These are phyloP conservation scores for Quercus suber DNA, from an alignment of 306 rosid genomes.

Conservation along the genomic window DNA sequence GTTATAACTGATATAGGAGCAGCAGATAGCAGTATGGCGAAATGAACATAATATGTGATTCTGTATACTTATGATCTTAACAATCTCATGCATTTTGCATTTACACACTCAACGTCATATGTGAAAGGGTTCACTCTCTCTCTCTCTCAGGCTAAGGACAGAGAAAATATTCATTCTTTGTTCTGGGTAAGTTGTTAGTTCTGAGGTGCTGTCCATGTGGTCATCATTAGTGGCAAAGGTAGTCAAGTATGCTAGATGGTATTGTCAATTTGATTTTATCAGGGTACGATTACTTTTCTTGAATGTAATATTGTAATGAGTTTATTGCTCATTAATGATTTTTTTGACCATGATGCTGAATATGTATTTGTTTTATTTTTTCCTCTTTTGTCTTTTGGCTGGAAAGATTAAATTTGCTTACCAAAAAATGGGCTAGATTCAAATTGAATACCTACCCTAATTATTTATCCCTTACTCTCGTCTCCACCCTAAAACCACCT, in stretches of 20 bases:
- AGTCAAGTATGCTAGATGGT: background rate
- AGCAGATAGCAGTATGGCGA: background rate
- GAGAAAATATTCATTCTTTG: background rate
- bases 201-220: background rate
- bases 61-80: background rate
- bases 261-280: background rate
- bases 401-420: background rate
- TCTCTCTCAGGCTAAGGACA: background rate
- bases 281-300: background rate
- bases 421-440: background rate
- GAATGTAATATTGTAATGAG: background rate
- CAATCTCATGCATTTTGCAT: background rate
- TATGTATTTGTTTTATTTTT: background rate
- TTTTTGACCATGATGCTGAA: background rate
- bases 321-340: too few relatives aligned
- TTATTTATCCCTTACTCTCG: background rate
- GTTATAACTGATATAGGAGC: background rate
- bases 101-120: background rate
- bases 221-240: background rate
- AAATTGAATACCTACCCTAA: background rate
- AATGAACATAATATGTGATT: background rate
- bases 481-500: background rate
- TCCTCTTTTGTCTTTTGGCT: background rate
- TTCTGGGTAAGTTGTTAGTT: background rate
- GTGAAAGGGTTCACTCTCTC: background rate